phyloP scores from a whole-genome alignment of 2,329 filamentous ascomycete species.

The Aspergillus clavatus region DNA sequence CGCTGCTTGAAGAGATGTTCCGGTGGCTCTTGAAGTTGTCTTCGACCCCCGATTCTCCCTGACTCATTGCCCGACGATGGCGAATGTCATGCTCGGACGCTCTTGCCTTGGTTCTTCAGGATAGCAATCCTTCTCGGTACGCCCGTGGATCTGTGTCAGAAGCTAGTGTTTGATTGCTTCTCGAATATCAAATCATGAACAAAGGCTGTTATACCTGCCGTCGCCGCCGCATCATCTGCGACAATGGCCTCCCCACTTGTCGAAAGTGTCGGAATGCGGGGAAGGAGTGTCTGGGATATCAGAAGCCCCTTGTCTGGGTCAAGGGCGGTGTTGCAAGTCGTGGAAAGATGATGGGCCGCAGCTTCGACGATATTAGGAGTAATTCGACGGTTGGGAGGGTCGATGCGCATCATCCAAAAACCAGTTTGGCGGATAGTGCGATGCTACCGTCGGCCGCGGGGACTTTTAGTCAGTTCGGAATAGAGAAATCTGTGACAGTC shows the following conservation, averaged over 20 bases:
- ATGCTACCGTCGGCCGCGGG: neutral
- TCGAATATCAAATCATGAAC: slow-evolving; percentile 25
- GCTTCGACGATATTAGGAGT: slow-evolving; percentile 40
- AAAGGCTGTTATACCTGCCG: slow-evolving; percentile 44
- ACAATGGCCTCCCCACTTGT: slow-evolving; percentile 40
- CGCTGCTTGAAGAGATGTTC: neutral
- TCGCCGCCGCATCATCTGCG: slow-evolving; percentile 42
- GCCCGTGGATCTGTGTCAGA: neutral
- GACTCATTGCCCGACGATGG: slow-evolving; percentile 13
- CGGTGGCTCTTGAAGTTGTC: neutral
- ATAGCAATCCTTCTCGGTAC: neutral
- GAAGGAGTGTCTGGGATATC: slow-evolving; percentile 42
- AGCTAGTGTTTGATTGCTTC: neutral
- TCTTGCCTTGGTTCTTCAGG: neutral
- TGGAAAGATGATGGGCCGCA: slow-evolving; percentile 50
- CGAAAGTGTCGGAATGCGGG: slow-evolving; percentile 41
- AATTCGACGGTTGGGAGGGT: slow-evolving; percentile 3
- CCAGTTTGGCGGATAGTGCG: neutral
- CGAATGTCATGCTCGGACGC: slow-evolving; percentile 15
- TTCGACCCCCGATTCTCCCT: slow-evolving; percentile 4
- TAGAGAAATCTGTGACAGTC: neutral
- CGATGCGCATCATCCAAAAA: neutral
- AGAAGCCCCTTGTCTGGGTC: slow-evolving; percentile 41
- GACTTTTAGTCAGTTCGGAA: slow-evolving; percentile 10
- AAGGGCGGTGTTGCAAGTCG: slow-evolving; percentile 42